phyloP scores from a whole-genome alignment of 352 stramenopile genomes.

The Pythium plurisporium region DNA sequence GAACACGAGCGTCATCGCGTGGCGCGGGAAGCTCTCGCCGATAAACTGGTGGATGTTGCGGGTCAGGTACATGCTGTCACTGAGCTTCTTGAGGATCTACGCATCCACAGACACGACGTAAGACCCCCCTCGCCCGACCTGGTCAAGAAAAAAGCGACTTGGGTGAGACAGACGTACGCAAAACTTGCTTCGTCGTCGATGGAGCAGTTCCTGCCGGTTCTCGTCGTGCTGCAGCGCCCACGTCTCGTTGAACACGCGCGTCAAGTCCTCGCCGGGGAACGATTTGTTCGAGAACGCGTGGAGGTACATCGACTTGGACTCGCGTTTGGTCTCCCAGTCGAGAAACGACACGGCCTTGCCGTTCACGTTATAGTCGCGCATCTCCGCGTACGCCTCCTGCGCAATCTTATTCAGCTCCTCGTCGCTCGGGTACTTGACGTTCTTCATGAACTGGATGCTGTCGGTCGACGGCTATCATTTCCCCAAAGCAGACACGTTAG shows the following conservation, averaged over 20 bases:
- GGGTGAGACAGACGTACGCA: conserved; percentile 75
- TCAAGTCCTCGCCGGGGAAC: conserved; percentile 69
- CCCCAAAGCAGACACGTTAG: too few species aligned
- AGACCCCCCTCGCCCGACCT: too few species aligned
- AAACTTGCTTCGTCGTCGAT: conserved; percentile 77
- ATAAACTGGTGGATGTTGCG: conserved; percentile 88
- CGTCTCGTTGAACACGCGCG: conserved; percentile 71
- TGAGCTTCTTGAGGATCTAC: conserved; percentile 81
- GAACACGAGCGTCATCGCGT: conserved; percentile 79
- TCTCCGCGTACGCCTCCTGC: conserved; percentile 71
- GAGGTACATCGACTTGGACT: conserved; percentile 86
- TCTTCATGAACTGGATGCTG: conserved; percentile 88
- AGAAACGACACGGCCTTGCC: conserved; percentile 61
- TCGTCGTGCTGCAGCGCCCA: conserved; percentile 77
- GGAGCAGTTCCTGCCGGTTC: conserved; percentile 59
- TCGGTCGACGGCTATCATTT: conserved; percentile 80
- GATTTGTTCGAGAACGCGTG: conserved; percentile 72
- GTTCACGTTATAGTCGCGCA: conserved; percentile 78
- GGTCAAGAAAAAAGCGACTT: too few species aligned
- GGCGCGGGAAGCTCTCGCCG: conserved; percentile 78
- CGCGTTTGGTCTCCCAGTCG: conserved; percentile 73
- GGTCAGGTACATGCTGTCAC: conserved; percentile 82
- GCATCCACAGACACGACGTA: neutral
- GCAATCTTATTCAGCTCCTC: conserved; percentile 77
- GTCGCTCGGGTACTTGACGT: conserved; percentile 75